Percentiles rank a stretch among this genome's conserved stretches.
Conservation (phyloP, 768 basidiomycete species). For the Basidioascus undulatus region DNA sequence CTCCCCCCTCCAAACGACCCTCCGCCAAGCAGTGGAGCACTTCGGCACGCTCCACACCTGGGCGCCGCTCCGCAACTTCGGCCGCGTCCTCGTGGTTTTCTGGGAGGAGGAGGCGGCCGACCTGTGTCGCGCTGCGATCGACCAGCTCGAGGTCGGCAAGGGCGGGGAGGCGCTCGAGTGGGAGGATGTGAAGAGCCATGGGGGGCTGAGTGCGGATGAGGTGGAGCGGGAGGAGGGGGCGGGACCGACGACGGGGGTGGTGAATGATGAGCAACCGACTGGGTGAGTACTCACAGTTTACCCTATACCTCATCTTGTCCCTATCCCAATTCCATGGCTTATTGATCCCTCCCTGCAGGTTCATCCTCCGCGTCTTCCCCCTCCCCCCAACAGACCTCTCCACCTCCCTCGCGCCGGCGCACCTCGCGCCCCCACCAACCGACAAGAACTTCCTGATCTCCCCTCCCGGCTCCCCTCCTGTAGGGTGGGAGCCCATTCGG, state of each 20-base stretch:
- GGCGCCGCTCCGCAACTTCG: conserved; percentile 64
- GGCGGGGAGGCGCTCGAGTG: conserved; percentile 14
- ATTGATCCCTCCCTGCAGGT: conserved; percentile 17
- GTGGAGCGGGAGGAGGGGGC: conserved; percentile 6
- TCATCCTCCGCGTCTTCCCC: conserved; percentile 18
- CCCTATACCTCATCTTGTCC: conserved; percentile 19
- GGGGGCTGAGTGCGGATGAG: conserved; percentile 31
- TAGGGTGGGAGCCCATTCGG: conserved; percentile 77
- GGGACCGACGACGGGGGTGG: neutral
- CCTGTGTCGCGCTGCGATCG: conserved; percentile 7
- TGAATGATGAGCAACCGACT: neutral
- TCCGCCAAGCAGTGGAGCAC: conserved; percentile 43
- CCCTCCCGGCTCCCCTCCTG: conserved; percentile 87
- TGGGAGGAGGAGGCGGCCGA: conserved; percentile 12
- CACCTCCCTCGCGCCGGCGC: conserved; percentile 17
- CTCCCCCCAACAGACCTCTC: conserved; percentile 15
- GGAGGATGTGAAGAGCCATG: conserved; percentile 29
- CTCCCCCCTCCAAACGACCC: conserved; percentile 18
- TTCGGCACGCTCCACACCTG: conserved; percentile 68
- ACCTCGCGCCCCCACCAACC: conserved; percentile 48
- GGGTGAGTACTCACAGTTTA: neutral
- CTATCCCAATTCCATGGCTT: conserved; percentile 35
- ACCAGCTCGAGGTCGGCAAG: conserved; percentile 34
- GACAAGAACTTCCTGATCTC: conserved; percentile 96
- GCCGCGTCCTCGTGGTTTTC: conserved; percentile 62